Percentiles rank a stretch among this genome's conserved stretches.
phyloP scores from a whole-genome alignment of 192 early-diverging fungal species.

The Gigaspora rosea region DNA sequence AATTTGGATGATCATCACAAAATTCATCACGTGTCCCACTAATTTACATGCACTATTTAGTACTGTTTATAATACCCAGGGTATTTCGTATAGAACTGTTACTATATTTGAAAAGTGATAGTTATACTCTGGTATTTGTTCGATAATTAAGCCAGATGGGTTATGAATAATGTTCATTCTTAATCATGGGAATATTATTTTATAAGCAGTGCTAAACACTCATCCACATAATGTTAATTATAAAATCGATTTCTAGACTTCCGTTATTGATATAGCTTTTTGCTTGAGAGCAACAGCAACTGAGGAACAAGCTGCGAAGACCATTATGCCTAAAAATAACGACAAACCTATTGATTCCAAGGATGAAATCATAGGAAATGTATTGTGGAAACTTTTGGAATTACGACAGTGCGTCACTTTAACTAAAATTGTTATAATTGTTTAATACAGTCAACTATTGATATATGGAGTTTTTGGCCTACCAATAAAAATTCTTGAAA shows the following conservation, averaged over 20 bases:
- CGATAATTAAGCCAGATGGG: no score
- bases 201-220: no score
- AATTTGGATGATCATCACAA: no score
- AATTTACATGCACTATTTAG: no score
- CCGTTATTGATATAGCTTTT: conserved; percentile 43
- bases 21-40: no score
- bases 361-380: conserved; percentile 47
- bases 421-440: neutral
- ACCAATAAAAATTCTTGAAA: no score
- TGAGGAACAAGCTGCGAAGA: conserved; percentile 39
- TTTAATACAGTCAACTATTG: neutral
- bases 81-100: no score
- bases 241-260: conserved; percentile 29
- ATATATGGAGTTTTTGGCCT: no score
- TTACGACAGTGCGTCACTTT: conserved; percentile 40
- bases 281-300: conserved; percentile 41
- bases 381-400: conserved; percentile 45
- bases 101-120: no score
- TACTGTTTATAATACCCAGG: no score
- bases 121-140: no score
- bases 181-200: neutral
- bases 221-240: neutral
- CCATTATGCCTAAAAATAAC: conserved; percentile 34
- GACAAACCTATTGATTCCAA: conserved; percentile 38
- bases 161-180: no score